phyloP scores from a whole-genome alignment of 768 basidiomycete genomes.

The Myochromella boudieri region DNA sequence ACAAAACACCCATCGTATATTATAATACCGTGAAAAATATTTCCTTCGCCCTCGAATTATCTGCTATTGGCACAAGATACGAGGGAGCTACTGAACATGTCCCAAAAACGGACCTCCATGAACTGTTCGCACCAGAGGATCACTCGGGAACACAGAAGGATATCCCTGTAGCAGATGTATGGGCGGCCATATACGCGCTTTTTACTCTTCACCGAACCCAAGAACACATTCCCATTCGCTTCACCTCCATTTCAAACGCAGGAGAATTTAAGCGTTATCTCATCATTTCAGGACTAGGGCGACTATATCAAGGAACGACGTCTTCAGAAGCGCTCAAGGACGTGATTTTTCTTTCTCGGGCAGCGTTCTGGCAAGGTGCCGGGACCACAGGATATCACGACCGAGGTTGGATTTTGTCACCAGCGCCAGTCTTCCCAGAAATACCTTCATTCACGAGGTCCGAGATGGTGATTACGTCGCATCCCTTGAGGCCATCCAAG shows the following conservation, averaged over 20 bases:
- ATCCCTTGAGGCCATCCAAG: slow-evolving; percentile 52
- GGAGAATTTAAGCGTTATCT: slow-evolving; percentile 37
- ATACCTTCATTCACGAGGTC: slow-evolving; percentile 42
- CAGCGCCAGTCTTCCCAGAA: slow-evolving; percentile 32
- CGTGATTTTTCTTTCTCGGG: slow-evolving; percentile 38
- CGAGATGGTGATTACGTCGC: slow-evolving; percentile 45
- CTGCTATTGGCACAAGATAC: slow-evolving; percentile 26
- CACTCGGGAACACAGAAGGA: slow-evolving; percentile 13
- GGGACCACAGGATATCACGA: slow-evolving; percentile 35
- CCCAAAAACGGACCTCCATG: slow-evolving; percentile 26
- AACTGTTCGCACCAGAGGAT: slow-evolving; percentile 20
- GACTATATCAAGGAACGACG: slow-evolving; percentile 17
- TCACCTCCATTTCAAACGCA: slow-evolving; percentile 29
- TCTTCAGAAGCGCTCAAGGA: slow-evolving; percentile 14
- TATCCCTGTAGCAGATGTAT: slow-evolving; percentile 31
- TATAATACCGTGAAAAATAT: slow-evolving; percentile 14
- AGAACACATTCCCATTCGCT: slow-evolving; percentile 39
- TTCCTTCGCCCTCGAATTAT: slow-evolving; percentile 23
- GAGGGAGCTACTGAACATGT: slow-evolving; percentile 28
- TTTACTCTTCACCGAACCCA: slow-evolving; percentile 36
- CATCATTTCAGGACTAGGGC: slow-evolving; percentile 35
- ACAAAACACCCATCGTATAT: slow-evolving; percentile 20
- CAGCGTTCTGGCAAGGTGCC: slow-evolving; percentile 52
- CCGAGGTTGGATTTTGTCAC: slow-evolving; percentile 26
- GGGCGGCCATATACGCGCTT: slow-evolving; percentile 41